These are phyloP conservation scores for Pseudognaphalium luteoalbum DNA, from an alignment of 129 eudicot genomes.

Conservation along the genomic window DNA sequence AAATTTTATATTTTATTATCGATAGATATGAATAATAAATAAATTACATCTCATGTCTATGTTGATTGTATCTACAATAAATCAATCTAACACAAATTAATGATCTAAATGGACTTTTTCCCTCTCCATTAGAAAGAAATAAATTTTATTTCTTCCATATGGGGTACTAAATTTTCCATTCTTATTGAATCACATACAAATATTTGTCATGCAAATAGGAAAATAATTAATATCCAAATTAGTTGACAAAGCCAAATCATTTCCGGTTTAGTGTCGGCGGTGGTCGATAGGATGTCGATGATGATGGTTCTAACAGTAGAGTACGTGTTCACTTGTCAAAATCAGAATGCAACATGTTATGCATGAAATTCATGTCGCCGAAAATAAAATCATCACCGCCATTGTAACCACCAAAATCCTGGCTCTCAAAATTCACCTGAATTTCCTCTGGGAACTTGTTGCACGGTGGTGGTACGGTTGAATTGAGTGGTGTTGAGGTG, in stretches of 20 bases:
- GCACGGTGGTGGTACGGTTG: slow-evolving; percentile 26
- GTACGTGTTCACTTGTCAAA: slow-evolving; percentile 35
- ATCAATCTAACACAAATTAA: slow-evolving; percentile 21
- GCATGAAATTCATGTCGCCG: slow-evolving; percentile 60
- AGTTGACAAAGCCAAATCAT: slow-evolving; percentile 12
- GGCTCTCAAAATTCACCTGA: slow-evolving; percentile 52
- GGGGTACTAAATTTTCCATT: slow-evolving; percentile 39
- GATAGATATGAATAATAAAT: slow-evolving; percentile 25
- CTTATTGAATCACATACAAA: slow-evolving; percentile 30
- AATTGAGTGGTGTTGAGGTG: slow-evolving; percentile 37
- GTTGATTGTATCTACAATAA: slow-evolving; percentile 30
- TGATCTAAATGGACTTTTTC: slow-evolving; percentile 35
- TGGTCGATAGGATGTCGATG: neutral
- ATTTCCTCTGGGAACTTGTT: slow-evolving; percentile 55
- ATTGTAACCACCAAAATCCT: slow-evolving; percentile 40
- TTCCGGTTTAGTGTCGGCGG: neutral
- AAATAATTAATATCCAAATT: slow-evolving; percentile 20
- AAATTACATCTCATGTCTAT: slow-evolving; percentile 23
- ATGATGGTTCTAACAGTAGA: neutral
- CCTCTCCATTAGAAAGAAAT: slow-evolving; percentile 25
- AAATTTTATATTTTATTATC: slow-evolving; percentile 19
- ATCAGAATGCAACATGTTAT: slow-evolving; percentile 59
- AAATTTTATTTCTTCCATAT: neutral
- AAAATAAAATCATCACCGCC: slow-evolving; percentile 65
- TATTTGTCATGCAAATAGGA: slow-evolving; percentile 32